phyloP scores from a whole-genome alignment of 805 yeast genomes.

The Maudiozyma saulgeensis region DNA sequence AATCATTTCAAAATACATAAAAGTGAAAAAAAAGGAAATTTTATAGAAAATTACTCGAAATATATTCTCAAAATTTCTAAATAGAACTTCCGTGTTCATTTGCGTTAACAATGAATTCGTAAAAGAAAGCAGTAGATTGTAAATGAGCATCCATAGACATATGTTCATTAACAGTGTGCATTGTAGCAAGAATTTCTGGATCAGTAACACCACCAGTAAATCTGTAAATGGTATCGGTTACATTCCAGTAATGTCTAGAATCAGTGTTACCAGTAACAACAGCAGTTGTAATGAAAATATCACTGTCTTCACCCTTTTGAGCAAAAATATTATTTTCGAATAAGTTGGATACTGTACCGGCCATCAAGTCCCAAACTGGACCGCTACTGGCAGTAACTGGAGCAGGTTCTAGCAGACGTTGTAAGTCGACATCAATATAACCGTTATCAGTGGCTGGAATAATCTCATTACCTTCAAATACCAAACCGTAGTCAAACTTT shows the following conservation, averaged over 20 bases:
- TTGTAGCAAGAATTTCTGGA: constrained; percentile 20
- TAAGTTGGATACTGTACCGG: constrained; percentile 47
- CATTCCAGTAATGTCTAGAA: constrained; percentile 48
- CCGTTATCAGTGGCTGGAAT: constrained; percentile 25
- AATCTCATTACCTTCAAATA: constrained; percentile 14
- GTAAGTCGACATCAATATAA: constrained; percentile 17
- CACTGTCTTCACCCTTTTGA: constrained; percentile 12
- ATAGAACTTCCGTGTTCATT: constrained; percentile 13
- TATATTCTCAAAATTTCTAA: no score
- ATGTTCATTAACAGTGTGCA: constrained; percentile 60
- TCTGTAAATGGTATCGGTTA: constrained; percentile 48
- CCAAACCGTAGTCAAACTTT: constrained; percentile 40
- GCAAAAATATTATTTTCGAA: constrained; percentile 40
- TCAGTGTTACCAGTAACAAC: constrained; percentile 54
- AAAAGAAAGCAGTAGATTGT: constrained; percentile 46
- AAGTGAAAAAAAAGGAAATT: no score
- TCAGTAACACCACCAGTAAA: constrained; percentile 25
- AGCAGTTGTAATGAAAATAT: constrained; percentile 37
- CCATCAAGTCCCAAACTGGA: constrained; percentile 34
- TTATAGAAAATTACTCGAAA: no score
- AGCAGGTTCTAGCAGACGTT: constrained; percentile 30
- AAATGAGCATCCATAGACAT: constrained; percentile 48
- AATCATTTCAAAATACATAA: no score
- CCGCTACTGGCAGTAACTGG: constrained; percentile 32
- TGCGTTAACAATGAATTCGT: constrained; percentile 35